Evolutionary conservation across 768 basidiomycete genomes (phyloP).

Genomic region (Sarcodon aspratus): DNA sequence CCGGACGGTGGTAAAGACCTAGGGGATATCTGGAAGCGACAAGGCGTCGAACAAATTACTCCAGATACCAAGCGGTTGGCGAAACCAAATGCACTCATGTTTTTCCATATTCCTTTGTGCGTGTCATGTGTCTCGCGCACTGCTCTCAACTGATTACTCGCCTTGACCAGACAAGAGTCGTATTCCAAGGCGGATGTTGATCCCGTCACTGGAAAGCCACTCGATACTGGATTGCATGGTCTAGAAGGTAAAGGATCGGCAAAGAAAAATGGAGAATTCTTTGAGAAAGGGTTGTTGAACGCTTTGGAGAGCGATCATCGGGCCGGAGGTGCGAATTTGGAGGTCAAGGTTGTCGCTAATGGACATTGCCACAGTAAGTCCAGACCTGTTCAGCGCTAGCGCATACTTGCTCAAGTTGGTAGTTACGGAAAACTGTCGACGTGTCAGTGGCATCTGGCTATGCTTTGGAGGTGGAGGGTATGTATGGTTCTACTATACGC

Average conservation of each 20-base stretch:
- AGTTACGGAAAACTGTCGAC: conserved; percentile 86
- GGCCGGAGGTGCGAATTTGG: conserved; percentile 33
- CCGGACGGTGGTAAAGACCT: conserved; percentile 70
- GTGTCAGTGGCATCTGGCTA: conserved; percentile 80
- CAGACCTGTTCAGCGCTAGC: neutral
- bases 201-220: conserved; percentile 39
- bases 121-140: conserved; percentile 14
- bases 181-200: conserved; percentile 62
- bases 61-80: conserved; percentile 49
- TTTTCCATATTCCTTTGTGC: conserved; percentile 94
- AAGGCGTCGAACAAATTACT: conserved; percentile 40
- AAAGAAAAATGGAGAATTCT: conserved; percentile 72
- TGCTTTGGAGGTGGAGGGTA: conserved; percentile 86
- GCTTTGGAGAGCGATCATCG: conserved; percentile 63
- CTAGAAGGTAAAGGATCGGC: conserved; percentile 51
- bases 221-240: conserved; percentile 61
- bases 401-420: conserved; percentile 8
- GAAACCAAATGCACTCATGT: conserved; percentile 94
- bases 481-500: neutral
- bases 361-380: conserved; percentile 79
- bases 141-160: neutral
- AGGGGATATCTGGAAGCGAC: conserved; percentile 52
- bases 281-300: conserved; percentile 66
- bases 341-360: conserved; percentile 84
- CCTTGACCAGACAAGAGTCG: conserved; percentile 32